Evolutionary conservation across 129 eudicot species (phyloP).

Genomic region (Ambrosia trifida): DNA sequence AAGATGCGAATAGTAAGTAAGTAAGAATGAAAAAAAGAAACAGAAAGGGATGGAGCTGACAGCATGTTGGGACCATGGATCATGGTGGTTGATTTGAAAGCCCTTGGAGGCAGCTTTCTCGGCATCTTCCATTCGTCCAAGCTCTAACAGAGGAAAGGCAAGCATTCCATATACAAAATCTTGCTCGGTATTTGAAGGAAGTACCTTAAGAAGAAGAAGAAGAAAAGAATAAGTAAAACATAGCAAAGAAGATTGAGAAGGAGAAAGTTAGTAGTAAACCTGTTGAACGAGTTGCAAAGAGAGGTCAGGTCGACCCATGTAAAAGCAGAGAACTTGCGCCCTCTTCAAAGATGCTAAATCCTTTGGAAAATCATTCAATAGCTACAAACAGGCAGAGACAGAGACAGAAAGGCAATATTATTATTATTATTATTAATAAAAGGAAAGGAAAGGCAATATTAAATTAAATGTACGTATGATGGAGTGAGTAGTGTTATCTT

Average conservation of each 20-base stretch:
- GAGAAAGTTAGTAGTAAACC: conserved; percentile 33
- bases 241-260: background rate
- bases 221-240: background rate
- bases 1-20: background rate
- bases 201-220: conserved; percentile 44
- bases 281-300: conserved; percentile 78
- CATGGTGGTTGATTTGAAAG: conserved; percentile 69
- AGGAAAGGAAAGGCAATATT: no score
- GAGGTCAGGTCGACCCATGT: conserved; percentile 85
- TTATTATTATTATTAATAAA: no score
- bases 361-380: conserved; percentile 69
- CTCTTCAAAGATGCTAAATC: conserved; percentile 83
- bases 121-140: conserved; percentile 76
- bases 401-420: no score
- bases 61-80: conserved; percentile 95
- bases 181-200: conserved; percentile 53
- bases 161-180: conserved; percentile 83
- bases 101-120: conserved; percentile 72
- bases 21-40: no score
- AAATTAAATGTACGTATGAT: no score
- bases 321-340: conserved; percentile 81
- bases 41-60: conserved; percentile 45
- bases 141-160: conserved; percentile 89
- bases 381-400: no score
- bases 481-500: no score